phyloP scores from a whole-genome alignment of 768 basidiomycete species.

The Boletus rubropictus region DNA sequence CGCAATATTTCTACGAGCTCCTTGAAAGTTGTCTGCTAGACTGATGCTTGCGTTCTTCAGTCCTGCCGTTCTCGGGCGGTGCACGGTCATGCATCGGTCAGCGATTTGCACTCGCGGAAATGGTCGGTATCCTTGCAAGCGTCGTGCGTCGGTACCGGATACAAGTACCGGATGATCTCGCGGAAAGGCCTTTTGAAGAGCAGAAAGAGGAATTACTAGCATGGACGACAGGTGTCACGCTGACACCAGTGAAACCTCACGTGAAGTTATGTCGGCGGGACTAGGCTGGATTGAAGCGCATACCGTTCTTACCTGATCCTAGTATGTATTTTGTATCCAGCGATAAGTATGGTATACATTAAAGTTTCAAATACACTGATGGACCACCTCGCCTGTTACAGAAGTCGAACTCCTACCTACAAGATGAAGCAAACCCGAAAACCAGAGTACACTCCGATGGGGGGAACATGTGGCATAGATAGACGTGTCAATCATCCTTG shows the following conservation, averaged over 20 bases:
- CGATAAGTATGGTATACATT: neutral
- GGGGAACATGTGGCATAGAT: neutral
- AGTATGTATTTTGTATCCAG: too few relatives aligned
- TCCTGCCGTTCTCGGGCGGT: conserved; percentile 42
- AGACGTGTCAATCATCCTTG: conserved; percentile 1
- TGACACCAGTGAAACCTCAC: conserved; percentile 29
- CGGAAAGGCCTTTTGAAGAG: conserved; percentile 22
- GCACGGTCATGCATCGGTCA: conserved; percentile 46
- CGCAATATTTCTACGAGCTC: neutral
- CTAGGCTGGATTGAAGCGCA: neutral
- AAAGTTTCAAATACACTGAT: neutral
- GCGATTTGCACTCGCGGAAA: conserved; percentile 42
- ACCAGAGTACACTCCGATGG: neutral
- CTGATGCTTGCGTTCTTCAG: conserved; percentile 17
- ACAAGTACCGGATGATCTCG: conserved; percentile 34
- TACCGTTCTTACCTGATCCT: too few relatives aligned
- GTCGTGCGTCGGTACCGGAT: conserved; percentile 40
- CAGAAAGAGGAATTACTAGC: conserved; percentile 31
- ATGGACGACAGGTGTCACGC: conserved; percentile 35
- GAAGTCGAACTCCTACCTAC: neutral
- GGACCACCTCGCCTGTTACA: neutral
- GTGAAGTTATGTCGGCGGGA: conserved; percentile 21
- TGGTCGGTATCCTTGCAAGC: conserved; percentile 38
- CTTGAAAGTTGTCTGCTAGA: neutral
- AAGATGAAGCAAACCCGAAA: neutral